These are phyloP conservation scores for Arabidopsis hybrid DNA, from an alignment of 441 rosid species.

Conservation along the genomic window DNA sequence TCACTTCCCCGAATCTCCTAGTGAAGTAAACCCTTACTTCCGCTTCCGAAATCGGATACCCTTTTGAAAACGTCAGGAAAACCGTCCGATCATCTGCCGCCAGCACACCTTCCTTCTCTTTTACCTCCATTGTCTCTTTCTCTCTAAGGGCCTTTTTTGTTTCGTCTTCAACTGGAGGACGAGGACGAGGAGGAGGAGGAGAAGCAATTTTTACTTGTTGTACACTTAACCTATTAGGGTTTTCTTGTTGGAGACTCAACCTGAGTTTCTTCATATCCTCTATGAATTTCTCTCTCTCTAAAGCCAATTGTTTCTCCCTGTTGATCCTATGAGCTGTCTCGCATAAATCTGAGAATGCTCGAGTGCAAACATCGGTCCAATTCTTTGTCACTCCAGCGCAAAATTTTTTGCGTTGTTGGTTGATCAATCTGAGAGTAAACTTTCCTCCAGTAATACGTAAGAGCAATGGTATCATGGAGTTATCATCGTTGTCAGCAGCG, in stretches of 20 bases:
- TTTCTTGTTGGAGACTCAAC: constrained; percentile 19
- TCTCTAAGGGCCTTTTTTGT: neutral
- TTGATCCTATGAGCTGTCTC: neutral
- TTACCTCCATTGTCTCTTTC: neutral
- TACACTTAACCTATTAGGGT: neutral
- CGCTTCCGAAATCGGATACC: constrained; percentile 60
- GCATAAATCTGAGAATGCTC: constrained; percentile 58
- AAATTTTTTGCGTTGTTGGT: constrained; percentile 39
- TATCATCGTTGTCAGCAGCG: neutral
- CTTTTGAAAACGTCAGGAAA: constrained; percentile 74
- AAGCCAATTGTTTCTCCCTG: constrained; percentile 2
- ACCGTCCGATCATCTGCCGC: constrained; percentile 58
- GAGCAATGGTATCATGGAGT: constrained; percentile 43
- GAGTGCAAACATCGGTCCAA: constrained; percentile 46
- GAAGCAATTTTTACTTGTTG: constrained; percentile 19
- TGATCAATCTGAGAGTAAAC: constrained; percentile 47
- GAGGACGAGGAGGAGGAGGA: neutral
- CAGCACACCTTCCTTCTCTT: neutral
- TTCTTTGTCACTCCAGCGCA: constrained; percentile 38
- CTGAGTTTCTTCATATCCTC: neutral
- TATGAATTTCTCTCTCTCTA: constrained; percentile 12
- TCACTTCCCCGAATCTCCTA: constrained; percentile 57
- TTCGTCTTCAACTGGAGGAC: neutral
- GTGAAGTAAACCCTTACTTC: constrained; percentile 60
- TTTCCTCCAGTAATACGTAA: constrained; percentile 37